A percentile compares a stretch with the other conserved stretches of the same genome.
Conservation (phyloP, 2,329 filamentous ascomycete genomes). For the Clonostachys byssicola region DNA sequence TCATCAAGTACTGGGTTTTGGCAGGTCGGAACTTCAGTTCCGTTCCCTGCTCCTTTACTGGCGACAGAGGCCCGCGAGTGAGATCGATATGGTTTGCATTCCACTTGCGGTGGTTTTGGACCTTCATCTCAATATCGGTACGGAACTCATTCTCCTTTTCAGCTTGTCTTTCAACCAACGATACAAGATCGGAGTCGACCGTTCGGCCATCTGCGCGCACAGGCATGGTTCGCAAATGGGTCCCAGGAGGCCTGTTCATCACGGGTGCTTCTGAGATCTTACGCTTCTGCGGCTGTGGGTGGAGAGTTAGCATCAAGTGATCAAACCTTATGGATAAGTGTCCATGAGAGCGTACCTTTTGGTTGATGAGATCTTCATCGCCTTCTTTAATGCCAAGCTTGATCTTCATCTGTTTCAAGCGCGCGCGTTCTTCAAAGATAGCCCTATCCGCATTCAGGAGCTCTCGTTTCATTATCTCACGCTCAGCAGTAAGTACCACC, state of each 20-base stretch:
- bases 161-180: slow-evolving; percentile 70
- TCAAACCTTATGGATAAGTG: slow-evolving; percentile 7
- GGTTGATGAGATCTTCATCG: slow-evolving; percentile 91
- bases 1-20: slow-evolving; percentile 67
- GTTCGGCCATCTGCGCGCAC: slow-evolving; percentile 65
- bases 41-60: slow-evolving; percentile 61
- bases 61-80: slow-evolving; percentile 80
- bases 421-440: slow-evolving; percentile 78
- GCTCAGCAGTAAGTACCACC: slow-evolving; percentile 70
- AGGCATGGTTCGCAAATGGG: slow-evolving; percentile 62
- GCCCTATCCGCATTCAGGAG: slow-evolving; percentile 69
- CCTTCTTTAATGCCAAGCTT: slow-evolving; percentile 86
- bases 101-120: slow-evolving; percentile 86
- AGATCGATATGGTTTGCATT: slow-evolving; percentile 86
- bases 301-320: slow-evolving; percentile 27
- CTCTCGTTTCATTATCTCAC: slow-evolving; percentile 77
- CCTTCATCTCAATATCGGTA: slow-evolving; percentile 79
- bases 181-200: slow-evolving; percentile 74
- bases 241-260: slow-evolving; percentile 56
- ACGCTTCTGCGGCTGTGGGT: slow-evolving; percentile 62
- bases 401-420: slow-evolving; percentile 84
- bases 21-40: slow-evolving; percentile 66
- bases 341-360: slow-evolving; percentile 62
- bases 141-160: slow-evolving; percentile 81
- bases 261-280: slow-evolving; percentile 57